phyloP scores from a whole-genome alignment of 2,329 filamentous ascomycete genomes.

The Ophiosphaerella narmari region DNA sequence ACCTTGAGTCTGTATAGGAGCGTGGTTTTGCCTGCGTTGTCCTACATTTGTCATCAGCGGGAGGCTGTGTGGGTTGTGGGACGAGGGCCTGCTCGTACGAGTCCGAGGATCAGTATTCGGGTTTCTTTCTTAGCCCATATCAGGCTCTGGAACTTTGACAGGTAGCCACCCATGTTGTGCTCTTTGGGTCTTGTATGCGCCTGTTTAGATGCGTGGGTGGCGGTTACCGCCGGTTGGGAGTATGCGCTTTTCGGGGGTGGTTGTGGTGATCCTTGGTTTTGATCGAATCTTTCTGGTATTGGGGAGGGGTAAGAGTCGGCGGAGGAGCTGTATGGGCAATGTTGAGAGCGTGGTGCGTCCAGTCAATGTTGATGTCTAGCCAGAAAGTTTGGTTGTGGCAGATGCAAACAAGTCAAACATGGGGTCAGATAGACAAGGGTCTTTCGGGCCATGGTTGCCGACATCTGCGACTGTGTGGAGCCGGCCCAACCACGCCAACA shows the following conservation, averaged over 20 bases:
- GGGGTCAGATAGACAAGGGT: conserved; percentile 11
- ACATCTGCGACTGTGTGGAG: background rate
- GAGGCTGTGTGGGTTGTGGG: background rate
- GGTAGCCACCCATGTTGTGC: conserved; percentile 39
- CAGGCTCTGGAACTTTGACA: conserved; percentile 37
- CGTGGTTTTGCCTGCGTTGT: conserved; percentile 98
- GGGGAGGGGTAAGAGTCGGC: background rate
- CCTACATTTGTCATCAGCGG: conserved; percentile 59
- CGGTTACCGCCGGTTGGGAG: conserved; percentile 13
- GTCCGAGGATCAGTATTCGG: conserved; percentile 88
- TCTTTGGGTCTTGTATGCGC: conserved; percentile 13
- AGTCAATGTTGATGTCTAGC: conserved; percentile 25
- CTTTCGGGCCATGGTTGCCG: conserved; percentile 4
- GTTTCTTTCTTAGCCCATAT: conserved; percentile 95
- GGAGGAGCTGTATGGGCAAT: background rate
- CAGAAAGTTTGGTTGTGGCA: conserved; percentile 25
- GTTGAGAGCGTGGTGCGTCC: conserved; percentile 14
- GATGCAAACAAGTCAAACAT: conserved; percentile 33
- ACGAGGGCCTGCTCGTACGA: conserved; percentile 63
- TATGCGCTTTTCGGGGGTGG: background rate
- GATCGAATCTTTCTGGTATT: background rate
- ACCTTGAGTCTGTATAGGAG: conserved; percentile 96
- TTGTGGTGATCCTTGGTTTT: background rate
- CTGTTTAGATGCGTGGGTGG: conserved; percentile 15
- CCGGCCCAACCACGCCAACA: background rate